Evolutionary conservation across 2,329 filamentous ascomycete species (phyloP).

Genomic region (Alternaria longipes): DNA sequence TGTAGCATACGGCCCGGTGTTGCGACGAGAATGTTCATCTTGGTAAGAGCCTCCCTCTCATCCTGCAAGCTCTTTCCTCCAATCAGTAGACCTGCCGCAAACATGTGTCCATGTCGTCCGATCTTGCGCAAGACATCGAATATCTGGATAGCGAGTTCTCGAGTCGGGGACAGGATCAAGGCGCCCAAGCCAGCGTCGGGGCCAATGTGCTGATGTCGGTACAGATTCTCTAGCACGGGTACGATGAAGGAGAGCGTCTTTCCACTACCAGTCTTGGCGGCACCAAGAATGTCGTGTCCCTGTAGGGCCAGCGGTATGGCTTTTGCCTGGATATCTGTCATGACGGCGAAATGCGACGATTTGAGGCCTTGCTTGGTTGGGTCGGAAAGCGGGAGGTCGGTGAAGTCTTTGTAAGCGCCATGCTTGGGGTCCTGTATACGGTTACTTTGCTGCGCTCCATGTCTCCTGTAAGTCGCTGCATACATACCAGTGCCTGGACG

Average conservation of each 20-base stretch:
- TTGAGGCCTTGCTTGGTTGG: slow-evolving; percentile 82
- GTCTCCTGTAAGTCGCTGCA: not conserved
- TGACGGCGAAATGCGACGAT: slow-evolving; percentile 84
- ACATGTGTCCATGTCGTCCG: slow-evolving; percentile 81
- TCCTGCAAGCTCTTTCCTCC: slow-evolving; percentile 91
- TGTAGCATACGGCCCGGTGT: slow-evolving; percentile 95
- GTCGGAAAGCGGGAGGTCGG: slow-evolving; percentile 84
- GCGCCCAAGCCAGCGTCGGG: slow-evolving; percentile 87
- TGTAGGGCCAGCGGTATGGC: slow-evolving; percentile 90
- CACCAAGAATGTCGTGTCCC: slow-evolving; percentile 87
- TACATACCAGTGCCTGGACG: slow-evolving; percentile 54
- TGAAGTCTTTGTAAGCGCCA: slow-evolving; percentile 72
- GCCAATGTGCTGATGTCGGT: slow-evolving; percentile 88
- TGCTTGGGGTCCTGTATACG: slow-evolving; percentile 67
- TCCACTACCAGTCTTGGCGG: slow-evolving; percentile 93
- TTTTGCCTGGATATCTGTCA: slow-evolving; percentile 91
- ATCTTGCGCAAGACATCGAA: slow-evolving; percentile 94
- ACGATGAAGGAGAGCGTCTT: slow-evolving; percentile 95
- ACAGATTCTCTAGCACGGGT: slow-evolving; percentile 91
- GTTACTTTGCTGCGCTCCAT: slow-evolving; percentile 3
- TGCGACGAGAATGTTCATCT: slow-evolving; percentile 97
- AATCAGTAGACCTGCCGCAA: slow-evolving; percentile 92
- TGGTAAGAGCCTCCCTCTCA: slow-evolving; percentile 80
- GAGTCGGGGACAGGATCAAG: slow-evolving; percentile 90
- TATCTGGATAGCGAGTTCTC: slow-evolving; percentile 95